Evolutionary conservation across 768 basidiomycete species (phyloP).

Genomic region (Hysterangium stoloniferum): DNA sequence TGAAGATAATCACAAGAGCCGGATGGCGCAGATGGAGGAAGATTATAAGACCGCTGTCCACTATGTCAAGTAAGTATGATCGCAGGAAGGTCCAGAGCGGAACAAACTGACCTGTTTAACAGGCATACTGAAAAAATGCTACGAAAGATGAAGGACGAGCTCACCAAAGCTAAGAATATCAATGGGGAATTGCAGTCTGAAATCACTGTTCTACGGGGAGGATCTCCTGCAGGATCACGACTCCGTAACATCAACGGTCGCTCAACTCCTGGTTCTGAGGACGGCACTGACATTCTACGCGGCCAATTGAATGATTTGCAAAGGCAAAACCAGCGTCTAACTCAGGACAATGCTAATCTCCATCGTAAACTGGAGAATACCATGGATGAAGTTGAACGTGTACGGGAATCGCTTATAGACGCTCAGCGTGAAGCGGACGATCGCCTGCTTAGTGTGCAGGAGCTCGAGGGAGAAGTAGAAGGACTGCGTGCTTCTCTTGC

Average conservation of each 20-base stretch:
- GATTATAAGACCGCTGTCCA: constrained; percentile 96
- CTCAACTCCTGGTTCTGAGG: constrained; percentile 70
- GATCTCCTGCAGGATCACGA: constrained; percentile 41
- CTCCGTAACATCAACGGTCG: constrained; percentile 62
- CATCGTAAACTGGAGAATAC: constrained; percentile 63
- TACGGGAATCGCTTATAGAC: constrained; percentile 60
- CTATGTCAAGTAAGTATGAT: constrained; percentile 79
- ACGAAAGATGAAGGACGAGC: constrained; percentile 91
- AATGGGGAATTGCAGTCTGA: constrained; percentile 81
- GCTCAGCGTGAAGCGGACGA: constrained; percentile 78
- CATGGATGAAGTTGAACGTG: constrained; percentile 64
- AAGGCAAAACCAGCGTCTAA: constrained; percentile 63
- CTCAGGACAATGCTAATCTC: constrained; percentile 69
- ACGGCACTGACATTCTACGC: constrained; percentile 54
- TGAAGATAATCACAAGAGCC: constrained; percentile 68
- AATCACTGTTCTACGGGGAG: constrained; percentile 61
- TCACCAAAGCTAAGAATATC: constrained; percentile 80
- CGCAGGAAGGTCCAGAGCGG: constrained; percentile 13
- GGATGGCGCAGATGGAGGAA: constrained; percentile 84
- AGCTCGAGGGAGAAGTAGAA: constrained; percentile 75
- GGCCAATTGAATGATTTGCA: constrained; percentile 71
- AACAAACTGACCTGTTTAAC: constrained; percentile 11
- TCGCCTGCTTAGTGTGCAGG: constrained; percentile 65
- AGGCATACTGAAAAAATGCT: constrained; percentile 98
- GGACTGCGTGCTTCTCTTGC: constrained; percentile 64